These are phyloP conservation scores for Blastobotrys americana DNA, from an alignment of 805 yeast species.

Conservation along the genomic window DNA sequence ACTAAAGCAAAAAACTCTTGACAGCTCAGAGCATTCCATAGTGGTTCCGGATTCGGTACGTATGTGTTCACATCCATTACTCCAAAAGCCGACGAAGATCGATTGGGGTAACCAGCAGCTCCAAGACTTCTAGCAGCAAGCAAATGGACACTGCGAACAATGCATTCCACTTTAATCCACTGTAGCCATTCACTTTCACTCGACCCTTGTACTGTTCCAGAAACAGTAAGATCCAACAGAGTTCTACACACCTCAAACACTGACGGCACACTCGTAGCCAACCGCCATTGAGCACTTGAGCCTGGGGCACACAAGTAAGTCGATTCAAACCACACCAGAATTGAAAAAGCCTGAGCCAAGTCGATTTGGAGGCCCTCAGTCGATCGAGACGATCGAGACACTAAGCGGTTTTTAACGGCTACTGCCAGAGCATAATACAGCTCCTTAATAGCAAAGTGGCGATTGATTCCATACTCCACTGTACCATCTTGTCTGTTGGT, in stretches of 20 bases:
- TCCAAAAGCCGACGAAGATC: conserved; percentile 3
- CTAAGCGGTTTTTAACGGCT: neutral
- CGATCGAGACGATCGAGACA: neutral
- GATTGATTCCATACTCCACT: neutral
- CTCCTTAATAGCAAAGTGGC: neutral
- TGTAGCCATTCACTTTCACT: conserved; percentile 33
- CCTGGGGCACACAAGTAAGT: conserved; percentile 16
- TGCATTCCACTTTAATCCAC: conserved; percentile 42
- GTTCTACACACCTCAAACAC: neutral
- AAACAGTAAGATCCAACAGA: neutral
- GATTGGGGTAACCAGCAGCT: conserved; percentile 15
- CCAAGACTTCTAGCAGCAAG: conserved; percentile 24
- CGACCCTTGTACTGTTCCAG: neutral
- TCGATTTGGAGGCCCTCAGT: neutral
- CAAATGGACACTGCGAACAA: conserved; percentile 31
- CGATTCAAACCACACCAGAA: conserved; percentile 25
- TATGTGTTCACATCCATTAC: conserved; percentile 28
- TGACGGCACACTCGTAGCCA: neutral
- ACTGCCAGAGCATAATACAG: neutral
- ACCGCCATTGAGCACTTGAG: conserved; percentile 7
- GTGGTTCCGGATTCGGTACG: conserved; percentile 25
- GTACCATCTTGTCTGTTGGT: neutral
- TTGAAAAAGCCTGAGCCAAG: conserved; percentile 25
- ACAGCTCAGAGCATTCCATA: conserved; percentile 25
- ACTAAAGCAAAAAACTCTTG: conserved; percentile 24